These are phyloP conservation scores for Brasilioporus rufonigricans DNA, from an alignment of 768 basidiomycete species.

Conservation along the genomic window DNA sequence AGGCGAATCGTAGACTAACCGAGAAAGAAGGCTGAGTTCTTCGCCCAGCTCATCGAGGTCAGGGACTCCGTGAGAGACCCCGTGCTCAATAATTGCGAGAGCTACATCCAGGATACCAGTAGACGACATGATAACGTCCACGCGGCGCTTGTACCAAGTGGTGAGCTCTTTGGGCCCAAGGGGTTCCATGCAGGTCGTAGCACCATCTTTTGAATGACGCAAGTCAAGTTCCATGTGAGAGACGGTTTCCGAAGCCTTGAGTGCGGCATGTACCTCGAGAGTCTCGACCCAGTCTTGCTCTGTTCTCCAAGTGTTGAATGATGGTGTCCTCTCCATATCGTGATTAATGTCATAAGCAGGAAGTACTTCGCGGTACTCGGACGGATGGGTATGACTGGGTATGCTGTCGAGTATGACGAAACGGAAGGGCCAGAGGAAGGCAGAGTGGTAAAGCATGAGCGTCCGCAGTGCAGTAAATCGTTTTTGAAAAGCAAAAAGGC, in stretches of 20 bases:
- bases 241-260: conserved; percentile 31
- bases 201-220: conserved; percentile 9
- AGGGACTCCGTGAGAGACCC: conserved; percentile 74
- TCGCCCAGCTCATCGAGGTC: conserved; percentile 86
- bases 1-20: conserved; percentile 81
- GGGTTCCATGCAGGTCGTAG: conserved; percentile 6
- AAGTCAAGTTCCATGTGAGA: conserved; percentile 9
- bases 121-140: conserved; percentile 55
- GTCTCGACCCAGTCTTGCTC: conserved; percentile 61
- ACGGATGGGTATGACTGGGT: conserved; percentile 70
- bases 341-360: conserved; percentile 54
- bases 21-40: conserved; percentile 83
- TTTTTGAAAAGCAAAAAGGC: conserved; percentile 62
- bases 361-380: conserved; percentile 57
- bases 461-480: conserved; percentile 56
- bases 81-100: conserved; percentile 79
- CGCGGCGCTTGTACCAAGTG: conserved; percentile 72
- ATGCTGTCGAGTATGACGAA: conserved; percentile 68
- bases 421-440: conserved; percentile 64
- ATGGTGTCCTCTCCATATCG: conserved; percentile 40
- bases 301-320: conserved; percentile 45
- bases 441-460: conserved; percentile 57
- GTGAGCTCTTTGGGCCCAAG: conserved; percentile 42
- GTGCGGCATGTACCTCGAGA: conserved; percentile 39
- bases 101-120: conserved; percentile 81